Evolutionary conservation across 2,329 filamentous ascomycete species (phyloP), one percentile per base, ranked within the genome.

Genomic region (Dactylellina leptospora): DNA sequence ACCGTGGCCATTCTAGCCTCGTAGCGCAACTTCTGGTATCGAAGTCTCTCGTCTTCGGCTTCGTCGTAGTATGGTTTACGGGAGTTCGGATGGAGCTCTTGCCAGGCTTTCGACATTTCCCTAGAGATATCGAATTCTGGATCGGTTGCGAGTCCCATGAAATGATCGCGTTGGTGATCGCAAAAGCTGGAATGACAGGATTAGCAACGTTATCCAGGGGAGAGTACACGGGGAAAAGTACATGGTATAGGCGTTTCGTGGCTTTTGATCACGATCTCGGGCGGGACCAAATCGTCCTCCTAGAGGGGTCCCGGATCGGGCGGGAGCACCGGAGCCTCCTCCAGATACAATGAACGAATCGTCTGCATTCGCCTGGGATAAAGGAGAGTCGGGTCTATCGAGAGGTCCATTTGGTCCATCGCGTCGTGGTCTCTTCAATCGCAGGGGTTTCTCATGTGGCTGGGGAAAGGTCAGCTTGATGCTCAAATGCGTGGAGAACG

Each of bases 401-500:
- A 75, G 64, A 9, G 75, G 75, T 16, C 74, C 75, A 51, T 76
- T 75, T 48, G 74, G 75, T 4, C 75, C 75, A 56, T 77, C 76
- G 38, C 76, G 75, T 44, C 75, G 75, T 11, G 75, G 71, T 47
- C 90, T 85, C 82, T 92, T 92, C 74, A 86, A 88, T 28, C 90
- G 86, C 74, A 92, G 82, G 27, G 90, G 90, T 80, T 92, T 92
- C 77, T 92, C 89, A 80, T 91, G 89, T 30, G 90, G 90, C 88
- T 90, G 79, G 11, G 18, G 77, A 74, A 33, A 36, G 36, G 44
- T 51, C 45, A 47, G 40, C 47, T 66, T 27, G 61, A 22, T n/a
- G 4, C 22, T 22, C n/a, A 3, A 59, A 22, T 22, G n/a, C 3
- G 22, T 8, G 18, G 22, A 18, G 18, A 18, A 45, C 9, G 18